A percentile compares a stretch with the other conserved stretches of the same genome.
phyloP scores from a whole-genome alignment of 1,284 basidiomycete species.

The Athelia sp. region DNA sequence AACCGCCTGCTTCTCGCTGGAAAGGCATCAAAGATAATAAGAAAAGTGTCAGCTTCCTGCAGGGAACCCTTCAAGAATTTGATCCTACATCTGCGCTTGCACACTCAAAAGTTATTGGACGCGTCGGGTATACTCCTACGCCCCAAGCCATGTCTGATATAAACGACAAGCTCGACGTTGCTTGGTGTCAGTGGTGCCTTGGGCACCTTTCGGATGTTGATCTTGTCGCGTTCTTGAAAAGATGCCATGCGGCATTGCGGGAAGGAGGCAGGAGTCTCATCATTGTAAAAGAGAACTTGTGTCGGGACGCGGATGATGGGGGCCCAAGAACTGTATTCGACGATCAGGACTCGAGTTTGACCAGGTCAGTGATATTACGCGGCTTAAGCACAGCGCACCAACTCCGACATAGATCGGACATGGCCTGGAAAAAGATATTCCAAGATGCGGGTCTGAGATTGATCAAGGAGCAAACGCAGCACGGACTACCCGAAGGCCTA shows the following conservation, averaged over 20 bases:
- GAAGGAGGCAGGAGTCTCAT: slow-evolving; percentile 53
- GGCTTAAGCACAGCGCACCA: background rate
- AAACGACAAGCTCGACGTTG: slow-evolving; percentile 64
- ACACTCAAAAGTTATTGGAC: slow-evolving; percentile 43
- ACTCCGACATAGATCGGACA: slow-evolving; percentile 60
- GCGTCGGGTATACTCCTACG: slow-evolving; percentile 50
- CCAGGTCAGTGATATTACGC: slow-evolving; percentile 49
- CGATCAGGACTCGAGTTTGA: slow-evolving; percentile 84
- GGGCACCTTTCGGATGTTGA: slow-evolving; percentile 81
- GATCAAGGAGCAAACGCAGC: slow-evolving; percentile 67
- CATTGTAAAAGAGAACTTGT: slow-evolving; percentile 91
- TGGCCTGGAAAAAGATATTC: slow-evolving; percentile 77
- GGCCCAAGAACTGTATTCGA: slow-evolving; percentile 68
- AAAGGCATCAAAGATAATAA: slow-evolving; percentile 56
- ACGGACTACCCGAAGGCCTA: slow-evolving; percentile 76
- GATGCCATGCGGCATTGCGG: slow-evolving; percentile 54
- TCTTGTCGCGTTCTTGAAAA: slow-evolving; percentile 70
- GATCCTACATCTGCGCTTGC: slow-evolving; percentile 52
- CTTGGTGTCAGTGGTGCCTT: slow-evolving; percentile 96
- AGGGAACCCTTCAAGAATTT: slow-evolving; percentile 73
- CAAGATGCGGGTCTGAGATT: slow-evolving; percentile 61
- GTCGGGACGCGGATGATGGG: slow-evolving; percentile 51
- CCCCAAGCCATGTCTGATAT: slow-evolving; percentile 11
- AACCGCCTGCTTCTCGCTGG: slow-evolving; percentile 39
- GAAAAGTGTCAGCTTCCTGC: slow-evolving; percentile 80